Percentiles rank a stretch among this genome's conserved stretches.
Conservation (phyloP, 164 flowering plant genomes). For the Aristolochia fimbriata region DNA sequence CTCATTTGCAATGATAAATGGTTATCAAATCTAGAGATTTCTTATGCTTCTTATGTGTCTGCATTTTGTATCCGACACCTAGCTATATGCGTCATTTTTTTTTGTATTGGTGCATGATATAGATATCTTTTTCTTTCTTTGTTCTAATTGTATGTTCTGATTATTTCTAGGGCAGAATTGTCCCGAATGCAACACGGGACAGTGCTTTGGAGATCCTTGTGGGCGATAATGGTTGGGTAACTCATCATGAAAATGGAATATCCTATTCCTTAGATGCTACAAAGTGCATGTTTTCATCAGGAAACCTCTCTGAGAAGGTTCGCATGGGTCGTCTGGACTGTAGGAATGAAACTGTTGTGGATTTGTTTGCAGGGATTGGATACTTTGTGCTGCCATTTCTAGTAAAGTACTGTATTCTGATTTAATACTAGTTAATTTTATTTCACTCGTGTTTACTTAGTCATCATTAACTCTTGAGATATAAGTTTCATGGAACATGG, state of each 20-base stretch:
- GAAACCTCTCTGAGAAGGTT: slow-evolving; percentile 91
- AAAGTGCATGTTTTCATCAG: slow-evolving; percentile 96
- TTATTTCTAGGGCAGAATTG: slow-evolving; percentile 61
- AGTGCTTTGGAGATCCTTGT: slow-evolving; percentile 84
- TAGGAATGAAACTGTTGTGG: slow-evolving; percentile 67
- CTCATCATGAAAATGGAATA: slow-evolving; percentile 88
- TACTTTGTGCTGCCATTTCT: slow-evolving; percentile 88
- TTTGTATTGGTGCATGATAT: too few relatives aligned
- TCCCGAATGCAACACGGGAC: slow-evolving; percentile 80
- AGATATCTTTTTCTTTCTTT: neutral
- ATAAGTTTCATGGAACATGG: neutral
- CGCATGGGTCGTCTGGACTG: slow-evolving; percentile 69
- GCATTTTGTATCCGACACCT: too few relatives aligned
- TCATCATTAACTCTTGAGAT: neutral
- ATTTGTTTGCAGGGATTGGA: slow-evolving; percentile 96
- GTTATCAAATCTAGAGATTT: too few relatives aligned
- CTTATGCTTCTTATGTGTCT: too few relatives aligned
- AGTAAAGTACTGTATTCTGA: slow-evolving; percentile 40
- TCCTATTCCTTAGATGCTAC: slow-evolving; percentile 88
- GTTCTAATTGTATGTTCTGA: slow-evolving; percentile 7
- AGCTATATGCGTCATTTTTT: too few relatives aligned
- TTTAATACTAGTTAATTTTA: neutral
- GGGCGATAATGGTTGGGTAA: slow-evolving; percentile 92
- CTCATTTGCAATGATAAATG: too few relatives aligned
- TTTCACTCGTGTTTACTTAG: neutral